Evolutionary conservation across 139 green algal genomes (phyloP), one percentile per base, ranked within the genome.

Genomic region (Volvox africanus): DNA sequence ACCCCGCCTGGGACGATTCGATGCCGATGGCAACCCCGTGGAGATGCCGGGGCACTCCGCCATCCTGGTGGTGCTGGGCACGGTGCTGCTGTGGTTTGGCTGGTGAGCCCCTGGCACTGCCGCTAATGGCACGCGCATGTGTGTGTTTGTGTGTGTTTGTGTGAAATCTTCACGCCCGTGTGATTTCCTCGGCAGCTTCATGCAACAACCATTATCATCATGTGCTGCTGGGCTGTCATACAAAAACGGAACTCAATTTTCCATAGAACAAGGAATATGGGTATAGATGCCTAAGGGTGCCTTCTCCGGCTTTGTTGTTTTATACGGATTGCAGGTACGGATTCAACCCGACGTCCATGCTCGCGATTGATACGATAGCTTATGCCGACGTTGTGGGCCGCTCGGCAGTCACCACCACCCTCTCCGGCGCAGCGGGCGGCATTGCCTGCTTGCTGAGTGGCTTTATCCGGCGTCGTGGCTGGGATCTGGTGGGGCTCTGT

Each of bases 1-100:
- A 3, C 98, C 98, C 18, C 96, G 98, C 88, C 93, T 97, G 16
- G 98, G 98, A 14, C 96, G 98, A 44, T 99, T 99, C 87, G 93
- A 95, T 68, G 65, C 67, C 11, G 87, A 91, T 55, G 81, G 80
- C 73, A 93, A 96, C n/a, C 89, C 93, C 13, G 86, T 96, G 6
- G 93, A 95, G 82, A 98, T 99, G 93, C 96, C 95, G 24, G 97
- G 97, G 28, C 97, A 99, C 94, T 96, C 95, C 83, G 92, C 85
- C 26, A 93, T 92, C 61, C 69, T 95, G 22, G 92, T 96, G 19
- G 92, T 93, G 44, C 85, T 96, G 30, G 93, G 91, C 1, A 94
- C 92, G 18, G 94, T 96, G 81, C 92, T 99, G 82, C 94, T 99
- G 44, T 99, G 97, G 97, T 98, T 99, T 86, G 97, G 97, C 80